Evolutionary conservation across 257 asterid species (phyloP).

Genomic region (Parsonsia alboflavescens): DNA sequence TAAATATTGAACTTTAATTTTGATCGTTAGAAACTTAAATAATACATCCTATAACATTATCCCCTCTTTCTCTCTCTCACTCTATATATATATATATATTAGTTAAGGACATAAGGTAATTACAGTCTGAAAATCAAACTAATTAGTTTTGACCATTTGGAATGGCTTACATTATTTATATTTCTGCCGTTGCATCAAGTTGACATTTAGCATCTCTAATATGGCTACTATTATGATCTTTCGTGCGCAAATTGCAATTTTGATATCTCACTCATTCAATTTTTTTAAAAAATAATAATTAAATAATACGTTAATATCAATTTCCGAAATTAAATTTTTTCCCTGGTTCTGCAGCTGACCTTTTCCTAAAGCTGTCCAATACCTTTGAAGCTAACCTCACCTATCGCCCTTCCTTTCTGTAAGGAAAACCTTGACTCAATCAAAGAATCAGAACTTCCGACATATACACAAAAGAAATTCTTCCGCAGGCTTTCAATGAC

Average conservation of each 20-base stretch:
- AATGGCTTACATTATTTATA: not conserved
- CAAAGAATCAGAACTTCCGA: slow-evolving; percentile 11
- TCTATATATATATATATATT: too few species aligned
- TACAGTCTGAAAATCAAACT: not conserved
- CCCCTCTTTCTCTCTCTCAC: too few species aligned
- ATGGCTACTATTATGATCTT: not conserved
- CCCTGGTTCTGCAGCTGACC: not conserved
- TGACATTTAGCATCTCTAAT: not conserved
- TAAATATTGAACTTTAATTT: too few species aligned
- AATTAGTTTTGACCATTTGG: not conserved
- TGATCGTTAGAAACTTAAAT: too few species aligned
- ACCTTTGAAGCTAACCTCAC: not conserved
- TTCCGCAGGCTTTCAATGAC: not conserved
- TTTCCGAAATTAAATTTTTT: not conserved
- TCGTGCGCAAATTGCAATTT: not conserved
- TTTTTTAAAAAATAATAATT: too few species aligned
- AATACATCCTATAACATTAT: too few species aligned
- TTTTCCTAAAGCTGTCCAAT: slow-evolving; percentile 1
- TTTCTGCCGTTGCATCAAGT: not conserved
- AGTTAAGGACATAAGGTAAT: too few species aligned
- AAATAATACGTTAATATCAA: not conserved
- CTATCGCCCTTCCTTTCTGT: not conserved
- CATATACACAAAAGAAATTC: not conserved
- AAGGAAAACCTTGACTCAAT: slow-evolving; percentile 17
- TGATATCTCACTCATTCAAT: too few species aligned